Base-by-base conservation (phyloP, 2,329 filamentous ascomycete species). In the Fusarium sacchari region DNA sequence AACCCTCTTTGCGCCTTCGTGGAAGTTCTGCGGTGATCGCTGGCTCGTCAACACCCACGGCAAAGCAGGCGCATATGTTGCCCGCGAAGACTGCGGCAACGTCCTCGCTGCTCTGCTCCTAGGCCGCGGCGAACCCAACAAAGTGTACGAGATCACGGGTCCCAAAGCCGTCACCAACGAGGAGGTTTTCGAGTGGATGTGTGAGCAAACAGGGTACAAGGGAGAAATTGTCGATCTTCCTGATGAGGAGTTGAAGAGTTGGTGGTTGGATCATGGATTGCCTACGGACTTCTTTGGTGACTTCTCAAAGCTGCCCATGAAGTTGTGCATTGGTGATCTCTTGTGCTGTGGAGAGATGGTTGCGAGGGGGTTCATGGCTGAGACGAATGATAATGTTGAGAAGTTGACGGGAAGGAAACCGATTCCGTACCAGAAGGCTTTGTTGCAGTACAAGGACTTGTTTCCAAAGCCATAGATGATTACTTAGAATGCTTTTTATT, bases 261-360 rank as follows among this genome's bases (percentile, higher is more conserved):
- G 66, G 62, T 77, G 76, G 76, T 39, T 74, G 30, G 74, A 69
- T 13, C 75, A 65, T 12, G 76, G 75, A 1, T n/a, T 77, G 1
- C 75, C 76, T 0, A 67, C 63, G 0, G 76, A 77, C 8, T 67
- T 77, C 62, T 74, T 69, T 44, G 76, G 76, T 6, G 74, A 77
- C 28, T 77, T 77, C 36, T 77, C 76, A 1, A 50, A 76, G 26
- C 10, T 77, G 4, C 76, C 75, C 1, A 77, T 77, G 76, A 77
- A 77, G 44, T 26, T 77, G 8, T 77, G 76, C 18, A 77, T 77
- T 1, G 76, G 76, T 0, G 76, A 77, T 34, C 59, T 77, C 20
- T 28, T 77, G 42, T 77, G 74, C 34, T 76, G 69, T 26, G 76
- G 76, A 20, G 76, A 77, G 55, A 77, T 77, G 76, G 72, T 77